Evolutionary conservation across 1,139 yeast genomes (phyloP).

Genomic region (Saccharomyces hybrid): DNA sequence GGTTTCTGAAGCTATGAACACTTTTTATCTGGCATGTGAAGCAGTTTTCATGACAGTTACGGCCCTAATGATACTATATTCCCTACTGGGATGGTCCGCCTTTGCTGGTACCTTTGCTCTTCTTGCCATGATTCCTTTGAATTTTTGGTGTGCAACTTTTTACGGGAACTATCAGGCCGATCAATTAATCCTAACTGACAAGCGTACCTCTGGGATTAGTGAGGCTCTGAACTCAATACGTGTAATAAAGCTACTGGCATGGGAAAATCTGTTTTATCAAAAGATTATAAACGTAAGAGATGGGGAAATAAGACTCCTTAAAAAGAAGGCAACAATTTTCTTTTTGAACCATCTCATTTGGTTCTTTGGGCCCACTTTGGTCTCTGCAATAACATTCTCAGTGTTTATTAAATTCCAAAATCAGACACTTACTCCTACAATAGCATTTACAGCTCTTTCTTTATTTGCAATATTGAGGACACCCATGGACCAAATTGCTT

Average conservation of each 20-base stretch:
- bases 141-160: slow-evolving; percentile 55
- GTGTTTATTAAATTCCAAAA: slow-evolving; percentile 67
- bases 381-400: slow-evolving; percentile 73
- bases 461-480: slow-evolving; percentile 73
- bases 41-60: slow-evolving; percentile 62
- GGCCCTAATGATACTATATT: slow-evolving; percentile 59
- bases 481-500: slow-evolving; percentile 84
- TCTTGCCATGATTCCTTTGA: slow-evolving; percentile 60
- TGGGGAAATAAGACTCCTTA: slow-evolving; percentile 57
- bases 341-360: slow-evolving; percentile 57
- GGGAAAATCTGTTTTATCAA: slow-evolving; percentile 82
- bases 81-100: slow-evolving; percentile 82
- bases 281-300: slow-evolving; percentile 65
- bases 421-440: slow-evolving; percentile 71
- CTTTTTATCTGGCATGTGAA: slow-evolving; percentile 71
- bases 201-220: slow-evolving; percentile 83
- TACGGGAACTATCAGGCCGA: slow-evolving; percentile 62
- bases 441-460: slow-evolving; percentile 87
- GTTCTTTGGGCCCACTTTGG: slow-evolving; percentile 74
- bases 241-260: slow-evolving; percentile 89
- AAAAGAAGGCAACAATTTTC: slow-evolving; percentile 60
- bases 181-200: slow-evolving; percentile 73
- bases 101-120: slow-evolving; percentile 68
- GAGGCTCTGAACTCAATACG: slow-evolving; percentile 89
- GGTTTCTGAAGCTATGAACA: slow-evolving; percentile 86